Conservation (phyloP, 1,284 basidiomycete genomes). For the Leccinum fuscescens region DNA sequence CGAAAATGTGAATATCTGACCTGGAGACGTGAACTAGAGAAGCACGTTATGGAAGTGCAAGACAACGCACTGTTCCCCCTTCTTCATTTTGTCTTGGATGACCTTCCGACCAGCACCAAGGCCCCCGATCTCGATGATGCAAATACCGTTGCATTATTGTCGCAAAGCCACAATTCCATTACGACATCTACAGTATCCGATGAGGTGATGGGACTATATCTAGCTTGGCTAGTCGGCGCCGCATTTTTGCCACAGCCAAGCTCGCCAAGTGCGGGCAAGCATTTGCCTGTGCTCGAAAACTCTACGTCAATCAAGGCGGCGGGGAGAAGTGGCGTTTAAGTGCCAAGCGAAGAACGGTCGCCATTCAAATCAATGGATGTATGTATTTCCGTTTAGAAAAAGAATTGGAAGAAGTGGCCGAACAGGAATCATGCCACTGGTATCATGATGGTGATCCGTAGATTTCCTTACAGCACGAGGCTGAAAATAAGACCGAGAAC, state of each 20-base stretch:
- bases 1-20: conserved; percentile 84
- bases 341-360: not conserved
- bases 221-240: conserved; percentile 92
- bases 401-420: not conserved
- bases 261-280: conserved; percentile 35
- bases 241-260: conserved; percentile 80
- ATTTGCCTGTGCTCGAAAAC: conserved; percentile 43
- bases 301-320: conserved; percentile 40
- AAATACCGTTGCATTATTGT: conserved; percentile 69
- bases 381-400: not conserved
- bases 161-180: conserved; percentile 42
- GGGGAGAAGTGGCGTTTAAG: conserved; percentile 45
- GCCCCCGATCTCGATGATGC: conserved; percentile 88
- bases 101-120: conserved; percentile 95
- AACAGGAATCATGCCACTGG: not conserved
- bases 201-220: conserved; percentile 79
- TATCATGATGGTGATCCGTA: not conserved
- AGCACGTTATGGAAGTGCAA: conserved; percentile 90
- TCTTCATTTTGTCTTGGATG: conserved; percentile 95
- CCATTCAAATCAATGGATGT: not conserved
- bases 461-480: not conserved
- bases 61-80: conserved; percentile 98
- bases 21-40: conserved; percentile 91
- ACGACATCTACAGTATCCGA: conserved; percentile 72
- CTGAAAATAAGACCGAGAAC: not conserved